Base-by-base conservation (phyloP, 1,139 yeast species). In the Geotrichum macrosporum region DNA sequence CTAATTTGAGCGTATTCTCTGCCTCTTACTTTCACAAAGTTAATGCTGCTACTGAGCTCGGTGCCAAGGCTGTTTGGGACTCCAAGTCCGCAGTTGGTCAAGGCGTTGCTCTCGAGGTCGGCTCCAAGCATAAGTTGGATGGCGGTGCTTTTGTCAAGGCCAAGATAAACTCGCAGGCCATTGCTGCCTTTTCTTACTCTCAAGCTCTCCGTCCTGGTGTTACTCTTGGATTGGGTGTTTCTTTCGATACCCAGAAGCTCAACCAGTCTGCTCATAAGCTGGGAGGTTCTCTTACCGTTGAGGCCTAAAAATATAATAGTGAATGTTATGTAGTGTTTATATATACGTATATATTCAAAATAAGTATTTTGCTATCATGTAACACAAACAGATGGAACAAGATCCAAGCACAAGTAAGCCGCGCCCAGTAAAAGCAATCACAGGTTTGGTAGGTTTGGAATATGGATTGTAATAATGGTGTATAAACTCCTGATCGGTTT, bases 11-110 rank as follows among this genome's bases (percentile, higher is more conserved):
- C 52, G 82, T 89, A 59, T 87, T 84, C 79, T 77, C 96, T 51
- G 96, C 96, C 63, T 92, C 96, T 61, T 88, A 89, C 81, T 92
- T 81, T 88, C 97, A 92, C 84, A 84, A 78, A 72, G 95, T 92
- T 57, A 80, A 88, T 61, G 85, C 94, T 57, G 73, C 75, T 62
- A 88, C 92, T 62, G 96, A 92, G 78, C 95, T 89, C 62, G 97
- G 96, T 75, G 95, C 96, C 63, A 89, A 85, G 78, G 95, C 96
- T 65, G 82, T 94, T 59, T 86, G 94, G 82, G 96, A 88, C 75
- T 82, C 95, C 57, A 81, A 87, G 70, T 74, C 85, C 56, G 80
- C 87, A 59, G 66, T 74, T 53, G 69, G 74, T 55, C 77, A 77
- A 68, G 78, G 78, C 54, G 85, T 81, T 61, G 77, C 77, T 51